Evolutionary conservation across 441 rosid species (phyloP), one percentile per base, ranked within the genome.

Genomic region (Cnidoscolus chayamansa): DNA sequence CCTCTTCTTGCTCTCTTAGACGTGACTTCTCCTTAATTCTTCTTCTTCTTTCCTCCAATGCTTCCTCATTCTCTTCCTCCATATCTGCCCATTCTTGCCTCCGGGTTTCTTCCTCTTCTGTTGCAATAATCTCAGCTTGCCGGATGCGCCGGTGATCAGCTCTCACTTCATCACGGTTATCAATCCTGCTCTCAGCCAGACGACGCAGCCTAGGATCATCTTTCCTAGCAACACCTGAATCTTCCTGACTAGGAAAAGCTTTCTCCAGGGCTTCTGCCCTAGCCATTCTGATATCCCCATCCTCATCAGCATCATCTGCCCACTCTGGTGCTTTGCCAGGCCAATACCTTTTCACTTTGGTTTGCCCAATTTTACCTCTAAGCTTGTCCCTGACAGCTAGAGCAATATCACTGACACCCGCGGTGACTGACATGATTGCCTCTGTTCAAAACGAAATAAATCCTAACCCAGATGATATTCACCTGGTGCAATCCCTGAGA

Each of bases 301-400:
- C 97, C 78, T 91, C 94, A 32, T 89, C 93, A 0, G 76, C 82
- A 50, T 90, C 98, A 49, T 86, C 94, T 1, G 91, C 97, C 97
- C 97, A 89, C 71, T 93, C 93, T 0, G 97, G 98, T 12, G 89
- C 94, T 82, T 91, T 91, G 53, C 96, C 97, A 10, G 94, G 94
- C 97, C 98, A 93, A 70, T 93, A 91, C 74, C 98, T 79, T 73
- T 85, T 89, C 25, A 93, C 98, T 73, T 84, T 93, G 0, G 96
- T 90, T 79, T 85, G 91, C 6, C 91, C 87, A 74, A 89, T 92
- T 76, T 86, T 91, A 49, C 94, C 93, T 64, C 86, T 83, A 4
- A 90, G 90, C 59, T 88, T 92, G 25, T 88, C 96, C 70, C 97
- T 81, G 17, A 87, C 65, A 5, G 96, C 90, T 20, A 84, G 79